A percentile compares a stretch with the other conserved stretches of the same genome.
phyloP scores from a whole-genome alignment of 1,139 yeast species.

The Zygoascus meyerae region DNA sequence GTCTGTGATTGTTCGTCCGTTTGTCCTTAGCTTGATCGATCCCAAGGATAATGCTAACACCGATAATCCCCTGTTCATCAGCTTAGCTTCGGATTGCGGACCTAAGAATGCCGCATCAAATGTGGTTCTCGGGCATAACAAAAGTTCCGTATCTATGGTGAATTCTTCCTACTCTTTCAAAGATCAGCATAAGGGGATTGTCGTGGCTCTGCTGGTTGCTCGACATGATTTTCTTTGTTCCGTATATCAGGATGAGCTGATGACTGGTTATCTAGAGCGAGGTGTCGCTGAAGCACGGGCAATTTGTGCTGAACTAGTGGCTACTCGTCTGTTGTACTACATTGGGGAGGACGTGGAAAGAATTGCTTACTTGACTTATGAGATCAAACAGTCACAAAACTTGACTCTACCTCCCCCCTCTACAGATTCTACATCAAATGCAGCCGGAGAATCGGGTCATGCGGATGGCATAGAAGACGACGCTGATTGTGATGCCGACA shows the following conservation, averaged over 20 bases:
- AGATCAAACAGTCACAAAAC: constrained; percentile 11
- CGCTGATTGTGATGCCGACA: background rate
- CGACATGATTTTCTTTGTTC: constrained; percentile 25
- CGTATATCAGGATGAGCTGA: constrained; percentile 25
- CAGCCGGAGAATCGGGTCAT: no score
- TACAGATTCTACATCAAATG: background rate
- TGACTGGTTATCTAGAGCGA: constrained; percentile 19
- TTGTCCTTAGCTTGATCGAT: constrained; percentile 18
- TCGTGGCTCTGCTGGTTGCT: constrained; percentile 29
- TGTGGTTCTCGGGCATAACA: background rate
- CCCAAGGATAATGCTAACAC: constrained; percentile 10
- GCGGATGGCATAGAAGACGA: background rate
- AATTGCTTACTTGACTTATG: constrained; percentile 28
- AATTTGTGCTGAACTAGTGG: constrained; percentile 29
- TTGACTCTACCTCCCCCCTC: background rate
- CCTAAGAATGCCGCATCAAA: background rate
- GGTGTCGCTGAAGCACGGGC: constrained; percentile 30
- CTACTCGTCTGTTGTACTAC: constrained; percentile 26
- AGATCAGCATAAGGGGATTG: constrained; percentile 28
- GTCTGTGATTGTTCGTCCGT: constrained; percentile 22
- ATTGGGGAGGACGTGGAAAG: constrained; percentile 24
- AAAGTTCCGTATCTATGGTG: background rate
- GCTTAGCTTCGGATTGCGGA: background rate
- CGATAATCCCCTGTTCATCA: constrained; percentile 4
- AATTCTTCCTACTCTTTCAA: constrained; percentile 8